Evolutionary conservation across 345 rosid species (phyloP), one percentile per base, ranked within the genome.

Genomic region (Pistacia integerrima): DNA sequence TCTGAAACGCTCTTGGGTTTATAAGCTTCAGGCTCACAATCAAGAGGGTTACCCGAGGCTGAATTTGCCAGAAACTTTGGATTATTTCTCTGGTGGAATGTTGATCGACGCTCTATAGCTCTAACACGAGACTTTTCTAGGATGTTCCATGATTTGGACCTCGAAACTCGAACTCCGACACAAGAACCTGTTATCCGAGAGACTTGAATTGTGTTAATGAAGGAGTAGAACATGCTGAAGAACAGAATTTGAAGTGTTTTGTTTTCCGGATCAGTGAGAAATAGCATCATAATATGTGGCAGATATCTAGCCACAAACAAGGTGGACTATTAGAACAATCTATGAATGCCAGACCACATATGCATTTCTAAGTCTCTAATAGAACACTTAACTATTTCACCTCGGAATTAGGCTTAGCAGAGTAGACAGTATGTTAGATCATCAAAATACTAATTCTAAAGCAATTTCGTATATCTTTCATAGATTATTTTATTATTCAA

Each of bases 31-130:
- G 95, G 82, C 22, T 83, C 85, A 51, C 90, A 79, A 70, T 88
- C 87, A 64, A 85, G 65, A 25, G 91, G 87, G 66, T 91, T 91
- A 78, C 82, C 85, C 36, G 96, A 72, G 69, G 92, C 79, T 11
- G 93, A 93, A 85, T 83, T 80, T 30, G 85, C 92, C 44, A 69
- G 73, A 81, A 79, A 82, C 75, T 73, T 87, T 20, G 55, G 51
- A 20, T 78, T 82, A 33, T 67, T 80, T 77, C 68, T 82, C 70
- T 7, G 78, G 65, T 68, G 58, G 62, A 67, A 44, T 8, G 64
- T 33, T 41, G 78, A 76, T 76, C 78, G 79, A 73, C 78, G 62
- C 56, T 22, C 76, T 49, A 49, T 25, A 56, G 70, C 70, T 74
- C 69, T 73, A 61, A 75, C 76, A 64, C 76, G 62, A 81, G 80